Conservation (phyloP, 371 early-diverging fungal genomes). For the Haplosporangium sp. region DNA sequence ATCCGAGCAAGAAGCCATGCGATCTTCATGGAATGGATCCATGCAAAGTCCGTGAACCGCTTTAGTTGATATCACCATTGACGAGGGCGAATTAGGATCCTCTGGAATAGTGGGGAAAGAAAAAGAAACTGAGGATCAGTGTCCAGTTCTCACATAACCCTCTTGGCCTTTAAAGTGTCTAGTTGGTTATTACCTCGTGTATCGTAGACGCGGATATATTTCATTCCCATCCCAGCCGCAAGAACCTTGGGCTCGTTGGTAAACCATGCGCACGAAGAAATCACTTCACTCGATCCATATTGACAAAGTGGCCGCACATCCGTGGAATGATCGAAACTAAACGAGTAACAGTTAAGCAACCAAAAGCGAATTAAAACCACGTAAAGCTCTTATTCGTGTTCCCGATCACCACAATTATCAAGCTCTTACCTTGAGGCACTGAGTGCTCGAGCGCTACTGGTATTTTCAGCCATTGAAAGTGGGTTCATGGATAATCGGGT, state of each 20-base stretch:
- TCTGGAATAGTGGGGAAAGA: conserved; percentile 6
- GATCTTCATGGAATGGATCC: conserved; percentile 79
- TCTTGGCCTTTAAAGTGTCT: background rate
- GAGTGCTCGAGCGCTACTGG: conserved; percentile 39
- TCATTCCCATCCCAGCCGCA: conserved; percentile 82
- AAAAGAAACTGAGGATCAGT: background rate
- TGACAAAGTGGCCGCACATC: conserved; percentile 63
- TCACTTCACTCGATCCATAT: conserved; percentile 78
- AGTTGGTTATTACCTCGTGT: conserved; percentile 60
- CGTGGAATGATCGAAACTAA: conserved; percentile 34
- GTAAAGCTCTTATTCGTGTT: too few relatives aligned
- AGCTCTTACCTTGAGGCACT: conserved; percentile 32
- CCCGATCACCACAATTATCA: too few relatives aligned
- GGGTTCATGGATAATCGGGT: conserved; percentile 51
- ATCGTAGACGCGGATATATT: conserved; percentile 80
- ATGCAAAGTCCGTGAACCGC: conserved; percentile 76
- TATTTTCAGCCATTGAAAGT: conserved; percentile 44
- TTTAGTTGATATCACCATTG: conserved; percentile 72
- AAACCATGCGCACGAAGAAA: conserved; percentile 82
- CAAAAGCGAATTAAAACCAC: too few relatives aligned
- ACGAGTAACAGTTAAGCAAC: background rate
- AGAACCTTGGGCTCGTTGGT: conserved; percentile 62
- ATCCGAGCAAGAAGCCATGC: conserved; percentile 79
- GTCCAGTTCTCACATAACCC: background rate
- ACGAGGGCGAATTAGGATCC: conserved; percentile 50